phyloP scores from a whole-genome alignment of 1,139 yeast species.

The Debaryomyces sp. region DNA sequence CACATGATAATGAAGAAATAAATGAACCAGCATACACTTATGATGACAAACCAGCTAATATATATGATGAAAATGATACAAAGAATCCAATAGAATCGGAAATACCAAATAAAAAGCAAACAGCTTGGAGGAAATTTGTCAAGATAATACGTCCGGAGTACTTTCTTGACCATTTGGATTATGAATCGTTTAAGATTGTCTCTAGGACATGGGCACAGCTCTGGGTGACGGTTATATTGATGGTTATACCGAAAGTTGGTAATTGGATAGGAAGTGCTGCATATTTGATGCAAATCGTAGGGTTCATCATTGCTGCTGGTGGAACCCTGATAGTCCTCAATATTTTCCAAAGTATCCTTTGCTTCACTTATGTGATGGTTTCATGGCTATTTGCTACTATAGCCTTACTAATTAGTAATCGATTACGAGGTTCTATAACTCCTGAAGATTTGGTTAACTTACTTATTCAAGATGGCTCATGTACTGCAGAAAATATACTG shows the following conservation, averaged over 20 bases:
- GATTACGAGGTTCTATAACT: conserved; percentile 24
- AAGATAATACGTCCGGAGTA: conserved; percentile 25
- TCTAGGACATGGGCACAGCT: conserved; percentile 32
- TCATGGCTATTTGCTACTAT: conserved; percentile 32
- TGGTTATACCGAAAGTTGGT: conserved; percentile 27
- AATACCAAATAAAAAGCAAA: conserved; percentile 1
- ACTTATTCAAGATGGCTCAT: conserved; percentile 30
- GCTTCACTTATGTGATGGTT: conserved; percentile 19
- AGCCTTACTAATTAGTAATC: conserved; percentile 27
- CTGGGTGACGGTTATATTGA: conserved; percentile 29
- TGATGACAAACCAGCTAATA: conserved; percentile 9
- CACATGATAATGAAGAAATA: neutral
- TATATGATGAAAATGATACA: conserved; percentile 13
- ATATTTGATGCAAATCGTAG: conserved; percentile 31
- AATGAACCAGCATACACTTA: conserved; percentile 3
- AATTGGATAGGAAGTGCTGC: conserved; percentile 36
- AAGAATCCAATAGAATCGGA: conserved; percentile 12
- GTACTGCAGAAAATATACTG: conserved; percentile 23
- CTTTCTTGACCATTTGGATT: conserved; percentile 29
- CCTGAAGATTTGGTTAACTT: conserved; percentile 17
- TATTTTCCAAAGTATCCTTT: conserved; percentile 18
- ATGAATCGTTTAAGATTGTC: conserved; percentile 27
- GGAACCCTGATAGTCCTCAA: conserved; percentile 28
- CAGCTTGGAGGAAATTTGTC: conserved; percentile 17
- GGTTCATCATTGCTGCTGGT: conserved; percentile 32